Evolutionary conservation across 73 alveolate species (phyloP).

Genomic region (Paramecium biaurelia): DNA sequence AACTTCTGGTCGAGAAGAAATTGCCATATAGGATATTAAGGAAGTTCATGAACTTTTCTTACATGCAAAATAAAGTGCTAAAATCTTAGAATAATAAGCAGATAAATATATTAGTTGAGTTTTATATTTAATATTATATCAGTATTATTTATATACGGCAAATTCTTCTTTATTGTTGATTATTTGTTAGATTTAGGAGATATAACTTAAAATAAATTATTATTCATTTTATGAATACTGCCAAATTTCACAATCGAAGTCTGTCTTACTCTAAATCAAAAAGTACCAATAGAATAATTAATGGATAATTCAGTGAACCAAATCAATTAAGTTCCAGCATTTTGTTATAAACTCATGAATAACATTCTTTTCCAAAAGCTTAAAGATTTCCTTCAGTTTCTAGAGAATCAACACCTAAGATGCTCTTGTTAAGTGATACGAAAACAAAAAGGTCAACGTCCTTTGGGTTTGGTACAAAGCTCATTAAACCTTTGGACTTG

Average conservation of each 20-base stretch:
- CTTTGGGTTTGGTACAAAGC: conserved; percentile 26
- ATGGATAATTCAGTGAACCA: conserved; percentile 16
- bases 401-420: neutral
- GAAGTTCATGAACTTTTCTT: conserved; percentile 93
- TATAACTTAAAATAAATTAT: neutral
- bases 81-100: conserved; percentile 95
- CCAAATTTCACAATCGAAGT: neutral
- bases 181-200: neutral
- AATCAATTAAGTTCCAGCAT: neutral
- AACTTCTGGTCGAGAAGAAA: conserved; percentile 92
- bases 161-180: neutral
- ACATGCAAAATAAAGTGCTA: conserved; percentile 98
- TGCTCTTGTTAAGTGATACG: neutral
- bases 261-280: neutral
- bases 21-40: conserved; percentile 78
- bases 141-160: neutral
- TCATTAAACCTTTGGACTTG: neutral
- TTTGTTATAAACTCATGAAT: neutral
- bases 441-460: conserved; percentile 12
- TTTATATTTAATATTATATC: neutral
- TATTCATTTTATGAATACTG: neutral
- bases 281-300: neutral
- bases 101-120: conserved; percentile 90
- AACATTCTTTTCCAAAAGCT: conserved; percentile 29
- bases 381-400: neutral